Percentiles rank a stretch among this genome's conserved stretches.
Evolutionary conservation across 352 stramenopile species (phyloP).

Genomic region (Phytopythium delawarense): DNA sequence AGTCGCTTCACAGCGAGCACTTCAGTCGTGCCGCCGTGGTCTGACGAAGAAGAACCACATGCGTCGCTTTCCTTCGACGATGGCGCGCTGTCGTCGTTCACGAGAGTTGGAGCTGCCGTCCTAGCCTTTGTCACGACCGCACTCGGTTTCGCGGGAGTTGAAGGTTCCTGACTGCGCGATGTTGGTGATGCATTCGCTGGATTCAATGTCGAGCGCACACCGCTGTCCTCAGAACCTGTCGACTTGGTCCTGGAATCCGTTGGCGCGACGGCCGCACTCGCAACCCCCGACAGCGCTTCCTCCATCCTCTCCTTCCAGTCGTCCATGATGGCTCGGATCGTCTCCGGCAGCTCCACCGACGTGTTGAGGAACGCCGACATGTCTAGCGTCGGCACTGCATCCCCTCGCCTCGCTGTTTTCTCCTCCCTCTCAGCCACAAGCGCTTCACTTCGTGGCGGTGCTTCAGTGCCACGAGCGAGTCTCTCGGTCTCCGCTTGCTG

Average conservation of each 20-base stretch:
- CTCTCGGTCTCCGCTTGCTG: constrained; percentile 8
- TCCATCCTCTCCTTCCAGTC: constrained; percentile 63
- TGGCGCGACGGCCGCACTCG: background rate
- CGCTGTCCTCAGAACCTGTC: background rate
- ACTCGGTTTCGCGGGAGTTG: background rate
- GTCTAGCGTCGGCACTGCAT: constrained; percentile 14
- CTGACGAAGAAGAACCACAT: background rate
- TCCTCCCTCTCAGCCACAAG: background rate
- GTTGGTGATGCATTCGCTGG: background rate
- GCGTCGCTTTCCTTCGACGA: background rate
- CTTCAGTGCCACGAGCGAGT: background rate
- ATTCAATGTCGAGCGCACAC: too few species aligned
- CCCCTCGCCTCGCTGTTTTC: background rate
- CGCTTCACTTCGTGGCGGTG: background rate
- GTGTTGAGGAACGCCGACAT: constrained; percentile 54
- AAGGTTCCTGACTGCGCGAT: background rate
- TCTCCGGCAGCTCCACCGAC: constrained; percentile 46
- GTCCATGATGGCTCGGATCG: constrained; percentile 53
- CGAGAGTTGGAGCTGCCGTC: background rate
- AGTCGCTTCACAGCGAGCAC: background rate
- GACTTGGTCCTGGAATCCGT: background rate
- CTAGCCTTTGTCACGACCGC: background rate
- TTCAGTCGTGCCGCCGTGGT: background rate
- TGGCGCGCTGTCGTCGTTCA: background rate
- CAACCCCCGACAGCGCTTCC: constrained; percentile 18